Base-by-base conservation (phyloP, 345 rosid genomes). In the Lumnitzera littorea region DNA sequence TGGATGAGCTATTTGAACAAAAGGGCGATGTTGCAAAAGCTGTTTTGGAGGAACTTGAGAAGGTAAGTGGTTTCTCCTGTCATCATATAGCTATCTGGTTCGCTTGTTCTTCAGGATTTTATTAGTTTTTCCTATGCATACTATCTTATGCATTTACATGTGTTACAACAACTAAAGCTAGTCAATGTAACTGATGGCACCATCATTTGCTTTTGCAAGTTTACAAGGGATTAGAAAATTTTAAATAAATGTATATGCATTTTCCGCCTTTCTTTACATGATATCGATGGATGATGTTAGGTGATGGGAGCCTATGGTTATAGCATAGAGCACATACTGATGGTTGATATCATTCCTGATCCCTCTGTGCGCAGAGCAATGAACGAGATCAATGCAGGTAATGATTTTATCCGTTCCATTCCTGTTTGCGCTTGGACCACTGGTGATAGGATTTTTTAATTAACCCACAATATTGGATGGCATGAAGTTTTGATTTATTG, bases 341-440 rank as follows among this genome's bases (percentile, higher is more conserved):
- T 95, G 99, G 89, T 95, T 68, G 99, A 95, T 79, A 87, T 95
- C 61, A 70, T 95, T 67, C 96, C 99, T 2, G 99, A 95, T 72
- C 55, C 85, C 12, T 70, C 96, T 57, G 98, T 95, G 17, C 95
- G 97, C 63, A 82, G 67, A 77, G 98, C 99, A 15, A 91, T 95
- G 99, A 95, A 95, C 48, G 99, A 95, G 80, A 95, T 95, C 64
- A 95, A 95, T 74, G 99, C 99, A 69, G 97, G 99, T 94, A 74
- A 65, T 43, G 15, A 13, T 9, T 53, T 10, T 55, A 11, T 2
- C 55, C 16, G 15, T 62, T 29, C 13, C 48, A 17, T 56, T 15
- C 29, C 46, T 56, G 50, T 24, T 25, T 57, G n/a, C 43, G 11
- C 43, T 36, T 5, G 43, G 43, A 36, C 43, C 11, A 9, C 10